Base-by-base conservation (phyloP, 2,329 filamentous ascomycete species). In the Trichothecium sympodiale region DNA sequence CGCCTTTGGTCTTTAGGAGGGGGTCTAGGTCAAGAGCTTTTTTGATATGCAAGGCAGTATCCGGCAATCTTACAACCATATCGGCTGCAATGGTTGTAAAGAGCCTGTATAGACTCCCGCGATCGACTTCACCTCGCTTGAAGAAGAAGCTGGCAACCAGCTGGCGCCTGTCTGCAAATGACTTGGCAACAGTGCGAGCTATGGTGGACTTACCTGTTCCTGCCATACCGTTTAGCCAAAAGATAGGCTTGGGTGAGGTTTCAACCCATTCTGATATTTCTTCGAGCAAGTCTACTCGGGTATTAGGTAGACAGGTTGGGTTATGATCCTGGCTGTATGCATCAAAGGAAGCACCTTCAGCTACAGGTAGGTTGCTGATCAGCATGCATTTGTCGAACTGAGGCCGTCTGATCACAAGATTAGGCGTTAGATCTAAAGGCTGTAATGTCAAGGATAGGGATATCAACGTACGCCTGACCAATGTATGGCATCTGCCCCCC, bases 121-220 rank as follows among this genome's bases (percentile, higher is more conserved):
- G 18, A 17, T 33, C 35, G 14, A n/a, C n/a, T 20, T 37, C 35
- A 12, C 35, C 35, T 23, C 31, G 17, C 12, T 23, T 29, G 8
- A 37, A 37, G 17, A 33, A 37, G 20, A 37, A 37, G 23, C 17
- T 37, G 12, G 35, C 29, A 10, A 29, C 35, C 9, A 33, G 16
- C 7, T 12, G 13, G 13, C 35, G 18, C 8, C 8, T 23, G n/a
- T 28, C 26, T 13, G 16, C 4, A 20, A 23, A 26, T 5, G 5
- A n/a, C 20, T 14, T 12, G 17, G 29, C 35, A 17, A 37, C 29
- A 17, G 35, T 37, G 10, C 35, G 29, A 12, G 35, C 14, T 27
- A 37, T 33, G 6, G 35, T 37, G 17, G 35, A 32, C 29, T 37
- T 37, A 5, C 35, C 35, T 9, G 35, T 37, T 5, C 35, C 35